These are phyloP conservation scores for Cladorrhinum sp. DNA, from an alignment of 2,329 filamentous ascomycete genomes.

Conservation along the genomic window DNA sequence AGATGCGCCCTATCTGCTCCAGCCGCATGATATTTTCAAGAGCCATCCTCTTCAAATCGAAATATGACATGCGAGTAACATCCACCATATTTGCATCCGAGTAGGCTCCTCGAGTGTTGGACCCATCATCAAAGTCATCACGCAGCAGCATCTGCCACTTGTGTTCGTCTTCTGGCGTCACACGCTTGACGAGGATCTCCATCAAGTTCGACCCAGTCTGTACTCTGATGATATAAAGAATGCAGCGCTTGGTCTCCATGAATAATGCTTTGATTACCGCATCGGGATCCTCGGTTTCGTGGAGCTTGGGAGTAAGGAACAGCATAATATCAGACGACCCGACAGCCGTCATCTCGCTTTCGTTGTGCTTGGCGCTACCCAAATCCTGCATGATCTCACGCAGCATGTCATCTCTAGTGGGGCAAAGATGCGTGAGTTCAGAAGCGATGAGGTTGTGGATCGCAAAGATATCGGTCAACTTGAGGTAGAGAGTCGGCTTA, in stretches of 20 bases:
- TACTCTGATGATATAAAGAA: conserved; percentile 95
- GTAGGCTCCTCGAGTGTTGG: conserved; percentile 76
- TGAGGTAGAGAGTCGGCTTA: conserved; percentile 98
- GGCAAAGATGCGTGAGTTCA: conserved; percentile 75
- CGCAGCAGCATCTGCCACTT: conserved; percentile 79
- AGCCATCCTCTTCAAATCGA: conserved; percentile 87
- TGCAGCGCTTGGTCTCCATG: conserved; percentile 97
- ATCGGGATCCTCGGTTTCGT: conserved; percentile 88
- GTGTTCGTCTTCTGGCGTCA: conserved; percentile 80
- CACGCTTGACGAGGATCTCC: conserved; percentile 90
- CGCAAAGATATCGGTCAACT: conserved; percentile 95
- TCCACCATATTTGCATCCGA: conserved; percentile 87
- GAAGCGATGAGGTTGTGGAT: conserved; percentile 85
- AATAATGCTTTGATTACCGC: conserved; percentile 88
- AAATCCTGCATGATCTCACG: conserved; percentile 91
- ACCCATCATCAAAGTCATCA: conserved; percentile 73
- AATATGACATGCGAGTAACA: conserved; percentile 83
- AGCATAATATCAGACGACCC: conserved; percentile 87
- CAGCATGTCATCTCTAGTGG: conserved; percentile 78
- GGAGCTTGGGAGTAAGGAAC: conserved; percentile 84
- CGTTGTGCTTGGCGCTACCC: conserved; percentile 93
- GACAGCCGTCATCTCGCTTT: conserved; percentile 85
- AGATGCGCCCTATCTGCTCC: conserved; percentile 83
- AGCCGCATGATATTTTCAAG: conserved; percentile 91
- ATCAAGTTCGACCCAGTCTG: conserved; percentile 90